These are phyloP conservation scores for Chaetomium globosum DNA, from an alignment of 2,329 filamentous ascomycete genomes.

Conservation along the genomic window DNA sequence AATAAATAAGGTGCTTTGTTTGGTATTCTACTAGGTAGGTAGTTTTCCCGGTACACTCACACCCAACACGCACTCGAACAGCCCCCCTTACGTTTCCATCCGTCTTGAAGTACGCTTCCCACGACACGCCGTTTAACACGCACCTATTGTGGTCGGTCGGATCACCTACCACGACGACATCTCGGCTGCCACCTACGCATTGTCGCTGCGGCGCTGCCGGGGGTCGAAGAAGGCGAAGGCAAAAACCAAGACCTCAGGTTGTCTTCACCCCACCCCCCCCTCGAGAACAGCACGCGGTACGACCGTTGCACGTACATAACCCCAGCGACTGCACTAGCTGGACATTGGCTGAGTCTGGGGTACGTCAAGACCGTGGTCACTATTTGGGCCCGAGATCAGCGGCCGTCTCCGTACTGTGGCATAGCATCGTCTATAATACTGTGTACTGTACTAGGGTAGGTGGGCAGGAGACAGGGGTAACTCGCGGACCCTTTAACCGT, in stretches of 20 bases:
- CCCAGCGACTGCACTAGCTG: not conserved
- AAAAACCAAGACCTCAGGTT: not conserved
- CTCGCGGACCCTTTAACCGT: not conserved
- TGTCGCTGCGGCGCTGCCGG: too few relatives aligned
- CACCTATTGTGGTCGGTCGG: too few relatives aligned
- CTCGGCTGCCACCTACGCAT: too few relatives aligned
- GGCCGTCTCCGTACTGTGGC: not conserved
- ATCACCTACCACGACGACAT: too few relatives aligned
- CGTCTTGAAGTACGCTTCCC: too few relatives aligned
- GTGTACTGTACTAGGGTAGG: not conserved
- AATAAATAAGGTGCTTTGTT: too few relatives aligned
- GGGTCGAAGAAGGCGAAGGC: too few relatives aligned
- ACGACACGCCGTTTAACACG: too few relatives aligned
- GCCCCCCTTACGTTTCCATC: too few relatives aligned
- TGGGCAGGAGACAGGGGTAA: not conserved
- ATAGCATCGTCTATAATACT: not conserved
- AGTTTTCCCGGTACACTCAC: too few relatives aligned
- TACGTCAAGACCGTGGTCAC: not conserved
- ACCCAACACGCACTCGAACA: too few relatives aligned
- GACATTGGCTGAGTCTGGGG: not conserved
- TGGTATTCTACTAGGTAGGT: too few relatives aligned
- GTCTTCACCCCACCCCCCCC: not conserved
- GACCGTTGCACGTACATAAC: not conserved
- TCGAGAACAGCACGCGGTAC: not conserved
- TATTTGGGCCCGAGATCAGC: not conserved